Evolutionary conservation across 2,329 filamentous ascomycete species (phyloP), one percentile per base, ranked within the genome.

Genomic region (Clarireedia hainanense): DNA sequence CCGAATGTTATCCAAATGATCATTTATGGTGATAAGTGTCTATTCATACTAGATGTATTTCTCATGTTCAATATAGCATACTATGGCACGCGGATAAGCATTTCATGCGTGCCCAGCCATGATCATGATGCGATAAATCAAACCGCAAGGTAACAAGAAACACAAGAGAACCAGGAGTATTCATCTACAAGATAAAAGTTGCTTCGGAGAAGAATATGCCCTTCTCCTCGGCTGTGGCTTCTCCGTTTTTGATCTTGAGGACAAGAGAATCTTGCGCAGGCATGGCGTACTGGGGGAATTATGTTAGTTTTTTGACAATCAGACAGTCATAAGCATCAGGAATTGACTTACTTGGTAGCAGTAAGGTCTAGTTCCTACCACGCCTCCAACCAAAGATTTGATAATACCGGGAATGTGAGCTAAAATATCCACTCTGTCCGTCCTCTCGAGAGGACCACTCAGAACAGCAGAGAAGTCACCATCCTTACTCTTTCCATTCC

Each of bases 311-410:
- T 7, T 14, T 20, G 14, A 14, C 7, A 3, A 20, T 36, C 12
- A 9, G 49, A 17, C 14, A 20, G 43, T 24, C 48, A 42, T 34
- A 45, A 6, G 9, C 6, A 17, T 20, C 15, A 27, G 6, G n/a
- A 42, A 30, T 23, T 34, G 70, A 78, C 40, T 63, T 72, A 91
- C 89, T 80, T 95, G 92, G 74, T 96, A 99, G 66, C 99, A 96
- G 72, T 96, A 99, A 4, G 94, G 94, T 76, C 91, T 95, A 26
- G 94, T 95, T 59, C 94, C 94, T 2, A 86, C 90, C n/a, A 92
- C 89, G 61, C 82, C 86, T 49, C 89, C 89, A 36, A 95, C 91
- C 69, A 99, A 90, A 64, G 84, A 85, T 81, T 99, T 99, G 71
- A 99, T 86, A 66, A 99, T 95, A 37, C 87, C 89, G 3, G 94